phyloP scores from a whole-genome alignment of 2,329 filamentous ascomycete species.

The Hymenoscyphus fructigenus region DNA sequence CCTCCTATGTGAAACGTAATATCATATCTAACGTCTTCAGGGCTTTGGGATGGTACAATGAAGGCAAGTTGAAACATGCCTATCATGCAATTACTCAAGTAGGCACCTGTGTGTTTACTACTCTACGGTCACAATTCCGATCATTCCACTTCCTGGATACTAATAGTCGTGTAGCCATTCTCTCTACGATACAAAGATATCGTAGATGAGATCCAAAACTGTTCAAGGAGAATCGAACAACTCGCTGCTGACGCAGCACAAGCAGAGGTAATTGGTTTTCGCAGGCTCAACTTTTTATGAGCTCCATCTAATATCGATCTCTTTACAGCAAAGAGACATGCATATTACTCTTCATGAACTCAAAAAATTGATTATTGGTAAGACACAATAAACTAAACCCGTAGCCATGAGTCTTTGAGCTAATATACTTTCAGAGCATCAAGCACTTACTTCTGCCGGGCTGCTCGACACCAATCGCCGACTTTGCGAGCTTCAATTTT shows the following conservation, averaged over 20 bases:
- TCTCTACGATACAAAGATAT: background rate
- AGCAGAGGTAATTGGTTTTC: background rate
- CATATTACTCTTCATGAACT: background rate
- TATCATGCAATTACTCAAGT: background rate
- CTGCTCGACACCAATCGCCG: background rate
- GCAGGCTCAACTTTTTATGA: too few relatives aligned
- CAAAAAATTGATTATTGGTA: background rate
- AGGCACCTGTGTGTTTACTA: background rate
- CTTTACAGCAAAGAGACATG: slow-evolving; percentile 2
- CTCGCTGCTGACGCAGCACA: background rate
- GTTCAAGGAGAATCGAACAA: background rate
- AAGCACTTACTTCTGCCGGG: background rate
- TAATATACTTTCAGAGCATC: background rate
- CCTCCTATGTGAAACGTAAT: too few relatives aligned
- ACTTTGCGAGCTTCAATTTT: slow-evolving; percentile 12
- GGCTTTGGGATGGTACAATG: slow-evolving; percentile 33
- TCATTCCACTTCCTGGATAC: slow-evolving; percentile 5
- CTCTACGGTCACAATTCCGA: slow-evolving; percentile 27
- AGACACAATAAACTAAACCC: background rate
- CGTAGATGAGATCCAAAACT: background rate
- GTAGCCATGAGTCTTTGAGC: background rate
- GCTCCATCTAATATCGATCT: too few relatives aligned
- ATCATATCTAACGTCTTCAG: background rate
- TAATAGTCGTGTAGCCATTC: background rate
- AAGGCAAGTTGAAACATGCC: slow-evolving; percentile 25